Evolutionary conservation across 495 filamentous ascomycete species (phyloP), one percentile per base, ranked within the genome.

Genomic region (Trichoderma parareesei): DNA sequence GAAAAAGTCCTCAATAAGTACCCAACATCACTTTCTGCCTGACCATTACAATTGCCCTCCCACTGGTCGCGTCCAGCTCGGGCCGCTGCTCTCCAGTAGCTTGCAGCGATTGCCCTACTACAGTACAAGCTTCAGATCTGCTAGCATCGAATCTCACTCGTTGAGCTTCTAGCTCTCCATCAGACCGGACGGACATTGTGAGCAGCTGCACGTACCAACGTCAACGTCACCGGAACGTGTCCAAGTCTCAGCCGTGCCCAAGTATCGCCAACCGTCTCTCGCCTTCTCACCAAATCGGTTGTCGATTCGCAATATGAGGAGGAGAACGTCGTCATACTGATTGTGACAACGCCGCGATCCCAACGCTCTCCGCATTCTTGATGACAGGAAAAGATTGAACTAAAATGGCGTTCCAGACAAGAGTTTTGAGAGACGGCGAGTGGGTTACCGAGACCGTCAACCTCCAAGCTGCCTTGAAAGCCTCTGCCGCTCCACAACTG

Each of bases 361-460:
- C 18, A 7, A 18, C 7, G 46, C 14, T 18, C 4, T 18, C 4
- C 16, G n/a, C n/a, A 8, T 18, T 49, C 4, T 49, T 49, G 37
- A 27, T 61, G 38, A 18, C 59, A 48, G 16, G 9, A 43, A 9
- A 42, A 18, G 13, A 41, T 11, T 7, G 6, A 7, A 9, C 18
- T 42, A 38, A 49, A 38, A 76, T 76, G 75, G 69, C 72, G 18
- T 75, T 86, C 55, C 77, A 84, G 63, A 84, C 82, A 20, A 83
- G 75, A 61, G 79, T 84, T 20, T 69, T 86, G 5, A 77, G 81
- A 38, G 76, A 85, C 66, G 84, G 85, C n/a, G 73, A 80, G 71
- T 88, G 85, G 85, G 80, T 81, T 6, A 82, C 83, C 6, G 74
- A 78, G 63, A 79, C 72, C 3, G 67, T 81, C 63, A 73, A 77